A percentile compares a stretch with the other conserved stretches of the same genome.
These are phyloP conservation scores for Flaveria trinervia DNA, from an alignment of 129 eudicot species.

Conservation along the genomic window DNA sequence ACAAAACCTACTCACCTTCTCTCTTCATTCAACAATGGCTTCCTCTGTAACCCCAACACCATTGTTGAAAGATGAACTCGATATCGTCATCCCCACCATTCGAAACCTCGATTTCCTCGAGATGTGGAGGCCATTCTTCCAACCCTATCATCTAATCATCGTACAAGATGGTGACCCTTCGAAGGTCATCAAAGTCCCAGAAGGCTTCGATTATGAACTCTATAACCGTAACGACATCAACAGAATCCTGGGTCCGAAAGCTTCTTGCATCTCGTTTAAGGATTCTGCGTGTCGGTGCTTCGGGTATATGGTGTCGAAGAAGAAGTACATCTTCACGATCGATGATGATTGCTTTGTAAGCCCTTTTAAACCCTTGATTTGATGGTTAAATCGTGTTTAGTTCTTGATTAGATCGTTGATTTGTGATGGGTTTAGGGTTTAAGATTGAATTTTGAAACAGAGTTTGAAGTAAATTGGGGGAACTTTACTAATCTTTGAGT, in stretches of 20 bases:
- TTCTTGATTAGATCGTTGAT: slow-evolving; percentile 11
- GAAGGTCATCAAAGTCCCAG: slow-evolving; percentile 54
- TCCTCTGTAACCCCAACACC: slow-evolving; percentile 43
- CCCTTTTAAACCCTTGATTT: neutral
- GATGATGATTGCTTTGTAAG: slow-evolving; percentile 88
- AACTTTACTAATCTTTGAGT: neutral
- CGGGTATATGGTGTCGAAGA: slow-evolving; percentile 66
- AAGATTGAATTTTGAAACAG: neutral
- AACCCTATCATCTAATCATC: slow-evolving; percentile 62
- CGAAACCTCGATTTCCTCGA: slow-evolving; percentile 72
- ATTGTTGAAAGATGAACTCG: slow-evolving; percentile 55
- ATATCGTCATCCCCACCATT: slow-evolving; percentile 64
- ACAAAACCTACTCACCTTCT: slow-evolving; percentile 24
- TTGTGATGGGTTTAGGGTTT: slow-evolving; percentile 17
- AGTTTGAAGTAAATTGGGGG: neutral
- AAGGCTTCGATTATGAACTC: slow-evolving; percentile 72
- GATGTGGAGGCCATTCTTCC: slow-evolving; percentile 75
- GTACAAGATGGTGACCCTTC: slow-evolving; percentile 74
- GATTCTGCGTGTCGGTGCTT: slow-evolving; percentile 80
- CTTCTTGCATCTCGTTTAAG: slow-evolving; percentile 73
- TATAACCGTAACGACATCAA: slow-evolving; percentile 74
- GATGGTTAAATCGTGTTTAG: neutral
- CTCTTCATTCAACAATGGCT: slow-evolving; percentile 28
- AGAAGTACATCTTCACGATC: slow-evolving; percentile 64
- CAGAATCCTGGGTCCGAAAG: slow-evolving; percentile 66